Evolutionary conservation across 1,284 basidiomycete genomes (phyloP), one percentile per base, ranked within the genome.

Genomic region (Polyporus tsugae): DNA sequence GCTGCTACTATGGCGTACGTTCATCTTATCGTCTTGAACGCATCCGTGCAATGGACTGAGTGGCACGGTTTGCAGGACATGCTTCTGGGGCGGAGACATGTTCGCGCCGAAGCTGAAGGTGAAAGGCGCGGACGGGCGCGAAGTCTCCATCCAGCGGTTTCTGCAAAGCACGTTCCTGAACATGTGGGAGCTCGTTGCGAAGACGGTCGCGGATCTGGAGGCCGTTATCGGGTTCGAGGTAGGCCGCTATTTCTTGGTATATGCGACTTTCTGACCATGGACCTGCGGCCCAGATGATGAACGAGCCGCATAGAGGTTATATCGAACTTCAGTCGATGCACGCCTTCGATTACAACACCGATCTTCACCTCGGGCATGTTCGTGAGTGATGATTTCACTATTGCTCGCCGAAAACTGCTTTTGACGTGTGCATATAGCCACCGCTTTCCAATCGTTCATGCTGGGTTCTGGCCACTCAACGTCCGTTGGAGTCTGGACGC

Each of bases 251-350:
- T 13, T 6, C 39, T 63, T 35, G 6, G 13, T 42, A 25, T 15
- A 7, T 22, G 62, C 22, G 17, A 22, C n/a, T 35, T 65, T 9
- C 11, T 41, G 1, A 41, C 25, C 9, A 22, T 9, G 1, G 2
- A 62, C 10, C 55, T 35, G 11, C 41, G 2, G 46, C 41, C 9
- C 70, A 95, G 93, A 87, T 95, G 78, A 93, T 98, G 88, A 99
- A 99, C 76, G 97, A 99, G 80, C 97, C 97, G 0, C 97, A 99
- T 81, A 86, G 92, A 75, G 98, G 97, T 33, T 98, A 96, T 77
- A 90, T 98, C 69, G 89, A 93, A 66, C 82, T 97, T 3, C 84
- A 89, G 52, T 95, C 95, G 2, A 86, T 98, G 63, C 91, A 98
- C 75, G 83, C 84, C 39, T 99, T 95, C 82, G 91, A 98, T 79